phyloP scores from a whole-genome alignment of 2,329 filamentous ascomycete species.

The Fusarium proliferatum region DNA sequence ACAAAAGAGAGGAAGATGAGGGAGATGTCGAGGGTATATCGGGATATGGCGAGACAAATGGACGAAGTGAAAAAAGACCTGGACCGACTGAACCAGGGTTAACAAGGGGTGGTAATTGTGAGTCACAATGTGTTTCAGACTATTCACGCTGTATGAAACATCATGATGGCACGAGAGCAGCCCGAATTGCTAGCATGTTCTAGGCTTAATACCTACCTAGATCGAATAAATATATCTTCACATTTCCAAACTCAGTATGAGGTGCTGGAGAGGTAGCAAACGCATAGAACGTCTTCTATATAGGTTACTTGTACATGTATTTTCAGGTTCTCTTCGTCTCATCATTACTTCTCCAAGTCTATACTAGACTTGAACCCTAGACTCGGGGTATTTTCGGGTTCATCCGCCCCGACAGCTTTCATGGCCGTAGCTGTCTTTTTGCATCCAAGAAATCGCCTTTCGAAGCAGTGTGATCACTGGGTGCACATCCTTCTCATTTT shows the following conservation, averaged over 20 bases:
- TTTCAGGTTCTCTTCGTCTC: slow-evolving; percentile 36
- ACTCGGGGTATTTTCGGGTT: slow-evolving; percentile 42
- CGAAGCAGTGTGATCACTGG: not conserved
- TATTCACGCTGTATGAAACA: not conserved
- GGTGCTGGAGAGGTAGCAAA: not conserved
- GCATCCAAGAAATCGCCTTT: slow-evolving; percentile 17
- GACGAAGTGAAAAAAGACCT: slow-evolving; percentile 63
- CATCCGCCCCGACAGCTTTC: slow-evolving; percentile 32
- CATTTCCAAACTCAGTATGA: not conserved
- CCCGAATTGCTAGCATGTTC: not conserved
- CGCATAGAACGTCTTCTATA: slow-evolving; percentile 24
- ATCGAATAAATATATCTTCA: not conserved
- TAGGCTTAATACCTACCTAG: not conserved
- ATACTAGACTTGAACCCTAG: slow-evolving; percentile 30
- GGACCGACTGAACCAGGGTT: slow-evolving; percentile 47
- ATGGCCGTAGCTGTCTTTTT: slow-evolving; percentile 26
- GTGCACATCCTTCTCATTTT: not conserved
- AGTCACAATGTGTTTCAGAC: not conserved
- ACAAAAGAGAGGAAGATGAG: slow-evolving; percentile 62
- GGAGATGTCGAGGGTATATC: slow-evolving; percentile 64
- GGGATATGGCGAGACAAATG: slow-evolving; percentile 62
- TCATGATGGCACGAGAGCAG: not conserved
- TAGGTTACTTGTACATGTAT: slow-evolving; percentile 41
- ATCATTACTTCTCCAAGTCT: slow-evolving; percentile 26
- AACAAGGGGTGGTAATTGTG: slow-evolving; percentile 10